Conservation (phyloP, 2,329 filamentous ascomycete genomes). For the Cyclaneusma minus region DNA sequence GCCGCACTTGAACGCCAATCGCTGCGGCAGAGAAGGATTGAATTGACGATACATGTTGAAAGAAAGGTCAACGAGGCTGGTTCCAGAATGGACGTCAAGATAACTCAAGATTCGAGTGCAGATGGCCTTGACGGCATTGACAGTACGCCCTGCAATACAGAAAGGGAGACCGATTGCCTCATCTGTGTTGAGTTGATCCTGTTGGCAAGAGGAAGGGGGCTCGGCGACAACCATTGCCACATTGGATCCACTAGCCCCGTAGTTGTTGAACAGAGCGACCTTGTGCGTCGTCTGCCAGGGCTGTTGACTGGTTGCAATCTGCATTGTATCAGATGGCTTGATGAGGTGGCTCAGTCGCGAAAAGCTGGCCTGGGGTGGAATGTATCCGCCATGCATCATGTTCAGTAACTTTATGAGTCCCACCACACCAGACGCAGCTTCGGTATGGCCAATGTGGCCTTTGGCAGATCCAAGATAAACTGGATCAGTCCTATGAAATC, state of each 20-base stretch:
- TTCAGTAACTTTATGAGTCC: constrained; percentile 7
- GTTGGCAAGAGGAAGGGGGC: no score
- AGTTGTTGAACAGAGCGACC: not conserved
- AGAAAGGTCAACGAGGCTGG: constrained; percentile 15
- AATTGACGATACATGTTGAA: constrained; percentile 19
- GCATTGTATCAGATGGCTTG: not conserved
- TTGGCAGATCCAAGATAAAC: constrained; percentile 5
- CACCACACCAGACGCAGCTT: constrained; percentile 5
- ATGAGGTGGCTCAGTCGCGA: not conserved
- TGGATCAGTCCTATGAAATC: not conserved
- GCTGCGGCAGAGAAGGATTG: constrained; percentile 12
- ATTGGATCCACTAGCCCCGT: not conserved
- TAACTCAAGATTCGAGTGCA: not conserved
- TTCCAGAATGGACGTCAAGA: not conserved
- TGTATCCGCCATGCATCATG: constrained; percentile 1
- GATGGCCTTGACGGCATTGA: not conserved
- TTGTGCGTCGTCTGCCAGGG: not conserved
- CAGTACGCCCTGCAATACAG: not conserved
- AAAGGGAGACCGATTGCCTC: no score
- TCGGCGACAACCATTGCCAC: not conserved
- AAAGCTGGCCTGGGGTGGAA: not conserved
- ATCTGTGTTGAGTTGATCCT: not conserved
- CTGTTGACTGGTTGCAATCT: not conserved
- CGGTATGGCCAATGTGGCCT: constrained; percentile 8
- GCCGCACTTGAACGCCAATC: constrained; percentile 13